Conservation (phyloP, 2,329 filamentous ascomycete genomes). For the Colletotrichum sp. region DNA sequence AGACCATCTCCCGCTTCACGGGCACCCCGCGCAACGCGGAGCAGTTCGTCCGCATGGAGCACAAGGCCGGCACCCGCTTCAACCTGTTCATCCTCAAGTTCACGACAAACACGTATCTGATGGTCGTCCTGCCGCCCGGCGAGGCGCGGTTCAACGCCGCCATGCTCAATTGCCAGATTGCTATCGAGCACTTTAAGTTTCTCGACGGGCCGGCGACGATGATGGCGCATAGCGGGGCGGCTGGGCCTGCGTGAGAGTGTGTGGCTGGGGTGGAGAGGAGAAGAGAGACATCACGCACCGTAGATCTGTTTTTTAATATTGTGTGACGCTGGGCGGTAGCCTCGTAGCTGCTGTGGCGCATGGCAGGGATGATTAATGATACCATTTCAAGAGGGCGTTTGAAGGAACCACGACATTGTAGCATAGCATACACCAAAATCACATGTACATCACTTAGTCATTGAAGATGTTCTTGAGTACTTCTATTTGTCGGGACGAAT, state of each 20-base stretch:
- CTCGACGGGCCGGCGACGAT: conserved; percentile 54
- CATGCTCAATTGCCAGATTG: conserved; percentile 87
- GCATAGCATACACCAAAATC: neutral
- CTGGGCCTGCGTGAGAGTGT: neutral
- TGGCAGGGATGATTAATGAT: conserved; percentile 22
- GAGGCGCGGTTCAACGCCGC: conserved; percentile 92
- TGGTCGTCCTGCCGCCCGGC: conserved; percentile 88
- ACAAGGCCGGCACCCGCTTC: conserved; percentile 79
- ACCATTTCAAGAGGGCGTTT: conserved; percentile 16
- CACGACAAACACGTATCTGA: conserved; percentile 96
- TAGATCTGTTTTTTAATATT: neutral
- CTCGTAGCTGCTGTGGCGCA: neutral
- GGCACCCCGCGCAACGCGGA: conserved; percentile 82
- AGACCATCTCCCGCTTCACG: conserved; percentile 77
- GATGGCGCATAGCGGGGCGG: conserved; percentile 16
- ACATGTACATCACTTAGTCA: neutral
- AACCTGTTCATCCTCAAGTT: conserved; percentile 95
- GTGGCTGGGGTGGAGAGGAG: neutral
- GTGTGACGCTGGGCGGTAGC: neutral
- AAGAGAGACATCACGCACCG: neutral
- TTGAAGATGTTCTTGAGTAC: neutral
- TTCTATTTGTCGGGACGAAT: conserved; percentile 14
- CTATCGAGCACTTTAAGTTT: conserved; percentile 79
- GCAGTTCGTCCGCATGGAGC: conserved; percentile 81
- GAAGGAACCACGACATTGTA: neutral